phyloP scores from a whole-genome alignment of 73 alveolate species.

The Stentor roeselii region DNA sequence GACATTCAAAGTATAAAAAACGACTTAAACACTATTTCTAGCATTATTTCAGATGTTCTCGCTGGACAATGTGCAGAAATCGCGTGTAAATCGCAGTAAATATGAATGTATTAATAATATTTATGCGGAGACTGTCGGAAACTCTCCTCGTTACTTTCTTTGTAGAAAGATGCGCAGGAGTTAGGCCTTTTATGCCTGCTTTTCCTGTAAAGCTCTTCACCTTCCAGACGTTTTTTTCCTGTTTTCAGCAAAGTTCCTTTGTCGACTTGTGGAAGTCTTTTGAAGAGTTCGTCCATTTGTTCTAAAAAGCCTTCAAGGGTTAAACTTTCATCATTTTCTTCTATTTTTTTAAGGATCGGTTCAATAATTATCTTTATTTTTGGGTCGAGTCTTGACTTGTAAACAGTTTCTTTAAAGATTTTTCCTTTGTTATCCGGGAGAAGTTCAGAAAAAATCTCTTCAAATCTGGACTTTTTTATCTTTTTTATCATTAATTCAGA shows the following conservation, averaged over 20 bases:
- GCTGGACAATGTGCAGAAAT: slow-evolving; percentile 8
- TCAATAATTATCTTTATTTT: no score
- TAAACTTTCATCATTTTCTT: not conserved
- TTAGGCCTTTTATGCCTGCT: no score
- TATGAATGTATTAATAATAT: no score
- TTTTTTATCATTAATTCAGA: not conserved
- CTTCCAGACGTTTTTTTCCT: not conserved
- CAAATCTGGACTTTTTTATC: not conserved
- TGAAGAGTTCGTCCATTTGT: not conserved
- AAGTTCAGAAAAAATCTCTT: not conserved
- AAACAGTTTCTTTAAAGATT: not conserved
- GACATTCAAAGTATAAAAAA: not conserved
- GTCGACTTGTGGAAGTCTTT: not conserved
- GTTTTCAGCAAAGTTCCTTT: not conserved
- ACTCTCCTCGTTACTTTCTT: no score
- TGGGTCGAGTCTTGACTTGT: not conserved
- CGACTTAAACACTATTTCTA: not conserved
- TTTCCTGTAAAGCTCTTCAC: no score
- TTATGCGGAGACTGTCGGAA: no score
- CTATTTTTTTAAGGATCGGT: not conserved
- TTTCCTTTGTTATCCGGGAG: not conserved
- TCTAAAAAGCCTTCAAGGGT: not conserved
- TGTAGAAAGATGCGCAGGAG: no score
- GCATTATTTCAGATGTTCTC: not conserved
- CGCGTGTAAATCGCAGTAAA: not conserved